phyloP scores from a whole-genome alignment of 805 yeast species.

The Cyberlindnera petersonii region DNA sequence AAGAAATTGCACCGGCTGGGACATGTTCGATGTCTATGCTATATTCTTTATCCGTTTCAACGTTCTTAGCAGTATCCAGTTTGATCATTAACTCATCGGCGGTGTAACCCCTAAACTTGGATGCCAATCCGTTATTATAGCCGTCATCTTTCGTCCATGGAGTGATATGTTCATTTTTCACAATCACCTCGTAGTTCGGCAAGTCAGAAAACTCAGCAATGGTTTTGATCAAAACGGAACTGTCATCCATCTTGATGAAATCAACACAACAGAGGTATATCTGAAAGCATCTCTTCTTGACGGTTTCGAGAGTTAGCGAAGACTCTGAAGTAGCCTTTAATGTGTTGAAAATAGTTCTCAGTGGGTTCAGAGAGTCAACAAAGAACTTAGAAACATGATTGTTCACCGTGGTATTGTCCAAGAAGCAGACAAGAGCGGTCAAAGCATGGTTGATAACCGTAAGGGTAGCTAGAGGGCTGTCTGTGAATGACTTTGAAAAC shows the following conservation, averaged over 20 bases:
- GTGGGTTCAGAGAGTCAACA: slow-evolving; percentile 29
- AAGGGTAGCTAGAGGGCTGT: slow-evolving; percentile 29
- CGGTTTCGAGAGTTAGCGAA: slow-evolving; percentile 22
- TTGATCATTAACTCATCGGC: slow-evolving; percentile 37
- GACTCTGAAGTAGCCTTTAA: slow-evolving; percentile 9
- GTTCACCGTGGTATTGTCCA: slow-evolving; percentile 38
- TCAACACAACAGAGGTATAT: slow-evolving; percentile 37
- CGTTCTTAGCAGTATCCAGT: slow-evolving; percentile 11
- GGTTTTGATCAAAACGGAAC: slow-evolving; percentile 33
- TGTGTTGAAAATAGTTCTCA: slow-evolving; percentile 13
- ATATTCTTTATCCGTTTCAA: slow-evolving; percentile 11
- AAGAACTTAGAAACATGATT: slow-evolving; percentile 46
- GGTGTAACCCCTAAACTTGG: slow-evolving; percentile 37
- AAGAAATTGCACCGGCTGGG: slow-evolving; percentile 31
- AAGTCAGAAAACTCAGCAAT: slow-evolving; percentile 42
- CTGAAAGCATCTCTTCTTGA: slow-evolving; percentile 43
- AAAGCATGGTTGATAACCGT: slow-evolving; percentile 58
- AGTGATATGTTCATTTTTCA: slow-evolving; percentile 17
- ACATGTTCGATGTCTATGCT: slow-evolving; percentile 17
- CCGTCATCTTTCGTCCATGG: slow-evolving; percentile 33
- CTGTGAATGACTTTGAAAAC: slow-evolving; percentile 5
- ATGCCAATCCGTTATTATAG: slow-evolving; percentile 50
- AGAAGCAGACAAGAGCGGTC: slow-evolving; percentile 51
- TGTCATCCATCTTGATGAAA: slow-evolving; percentile 21
- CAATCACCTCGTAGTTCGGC: slow-evolving; percentile 18